Base-by-base conservation (phyloP, 768 basidiomycete genomes). In the Royoungia palumana region DNA sequence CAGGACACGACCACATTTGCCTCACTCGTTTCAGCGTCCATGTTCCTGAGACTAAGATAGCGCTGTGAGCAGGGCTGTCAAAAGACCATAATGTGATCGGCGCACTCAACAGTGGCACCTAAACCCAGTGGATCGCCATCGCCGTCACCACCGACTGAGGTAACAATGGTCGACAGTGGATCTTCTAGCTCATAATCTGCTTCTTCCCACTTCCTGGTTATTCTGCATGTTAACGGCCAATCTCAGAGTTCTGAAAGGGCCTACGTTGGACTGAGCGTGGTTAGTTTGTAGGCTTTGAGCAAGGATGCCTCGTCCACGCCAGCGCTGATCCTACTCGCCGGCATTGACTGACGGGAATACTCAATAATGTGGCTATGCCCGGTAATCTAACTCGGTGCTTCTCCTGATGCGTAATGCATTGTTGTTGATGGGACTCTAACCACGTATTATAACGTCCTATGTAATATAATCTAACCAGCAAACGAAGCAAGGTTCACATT, bases 231-330 rank as follows among this genome's bases (percentile, higher is more conserved):
- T 42, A 55, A 41, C n/a, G n/a, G 19, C 13, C n/a, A 43, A 32
- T 32, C 42, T 14, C 25, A n/a, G 32, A 20, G 30, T 20, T 32
- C 13, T 48, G 35, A 35, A 46, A n/a, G 45, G n/a, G 50, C 58
- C 59, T 76, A 91, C 89, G 75, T 82, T 30, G 94, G 94, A 34
- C 78, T 72, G 35, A 92, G 72, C 19, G 82, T 82, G 12, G 86
- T 84, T 38, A 98, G 78, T 52, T 84, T 86, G 63, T 98, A 98
- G 2, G 89, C 78, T 70, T 93, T 93, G 49, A 98, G 80, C 35
- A 98, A 70, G 11, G 85, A 70, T 9, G 82, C 88, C 65, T 94
- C 90, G 66, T 94, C 91, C 22, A 85, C 75, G 40, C 83, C 75
- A 57, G 89, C 77, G 61, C 82, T 84, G 48, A 83, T 72, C 57